Base-by-base conservation (phyloP, 495 filamentous ascomycete species). In the Neurospora sp. region DNA sequence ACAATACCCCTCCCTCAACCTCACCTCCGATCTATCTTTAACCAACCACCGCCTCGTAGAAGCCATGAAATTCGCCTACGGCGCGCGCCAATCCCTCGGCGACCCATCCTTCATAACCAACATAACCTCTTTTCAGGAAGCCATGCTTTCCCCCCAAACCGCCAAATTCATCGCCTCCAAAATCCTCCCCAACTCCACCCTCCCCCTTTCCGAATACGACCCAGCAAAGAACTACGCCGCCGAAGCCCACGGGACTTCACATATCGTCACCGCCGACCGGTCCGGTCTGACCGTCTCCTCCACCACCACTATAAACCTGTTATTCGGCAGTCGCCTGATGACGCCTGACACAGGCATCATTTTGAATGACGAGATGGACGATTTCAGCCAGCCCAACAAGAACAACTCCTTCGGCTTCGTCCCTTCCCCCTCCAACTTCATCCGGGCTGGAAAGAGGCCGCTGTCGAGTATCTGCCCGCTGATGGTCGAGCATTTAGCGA, bases 281-380 rank as follows among this genome's bases (percentile, higher is more conserved):
- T 84, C 87, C 0, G 93, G 93, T 0, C 81, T 96, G 72, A 88
- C 92, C 0, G 85, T 96, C 35, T 90, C 90, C 5, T 84, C 90
- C 1, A 96, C 93, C 4, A 92, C 91, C 1, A 97, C 94, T 0
- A 85, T 98, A 73, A 98, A 98, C 81, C 84, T 95, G 2, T 84
- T 94, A 0, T 98, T 97, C 72, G 94, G 94, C 20, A 90, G 88
- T 59, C 83, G 88, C 38, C 75, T 97, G 42, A 89, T 97, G 83
- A 90, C 94, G 1, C 93, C 93, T 0, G 90, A 94, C 76, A 96
- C 93, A 0, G 88, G 88, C 14, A 88, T 97, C 70, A 92, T 97
- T 69, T 71, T 79, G 79, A 98, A 98, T 80, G 90, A 97, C 78
- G 93, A 97, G 79, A 97, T 97, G 94, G 92, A 97, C 78, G 92